A percentile compares a stretch with the other conserved stretches of the same genome.
These are phyloP conservation scores for Ophiostoma quercus DNA, from an alignment of 2,329 filamentous ascomycete species.

Conservation along the genomic window DNA sequence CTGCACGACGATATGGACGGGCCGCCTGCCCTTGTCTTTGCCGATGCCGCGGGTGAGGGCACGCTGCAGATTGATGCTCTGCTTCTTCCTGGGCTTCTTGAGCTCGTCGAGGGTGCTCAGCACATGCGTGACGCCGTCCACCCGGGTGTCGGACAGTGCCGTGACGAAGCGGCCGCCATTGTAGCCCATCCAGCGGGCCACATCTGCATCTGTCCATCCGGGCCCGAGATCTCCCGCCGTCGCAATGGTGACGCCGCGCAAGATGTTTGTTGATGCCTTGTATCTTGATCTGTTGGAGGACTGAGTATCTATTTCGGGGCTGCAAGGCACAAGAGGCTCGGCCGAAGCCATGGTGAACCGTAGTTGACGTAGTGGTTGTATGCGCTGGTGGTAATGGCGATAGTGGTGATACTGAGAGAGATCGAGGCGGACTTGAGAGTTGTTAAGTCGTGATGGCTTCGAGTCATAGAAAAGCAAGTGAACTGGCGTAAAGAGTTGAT, in stretches of 20 bases:
- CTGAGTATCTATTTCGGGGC: not conserved
- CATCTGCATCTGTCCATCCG: slow-evolving; percentile 46
- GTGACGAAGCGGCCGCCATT: slow-evolving; percentile 56
- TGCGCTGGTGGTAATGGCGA: not conserved
- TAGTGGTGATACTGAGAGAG: not conserved
- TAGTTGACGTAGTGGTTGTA: not conserved
- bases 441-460: not conserved
- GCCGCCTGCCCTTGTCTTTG: not conserved
- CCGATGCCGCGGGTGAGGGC: not conserved
- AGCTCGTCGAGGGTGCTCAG: slow-evolving; percentile 61
- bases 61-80: not conserved
- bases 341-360: not conserved
- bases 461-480: not conserved
- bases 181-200: slow-evolving; percentile 59
- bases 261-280: not conserved
- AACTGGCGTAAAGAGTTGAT: not conserved
- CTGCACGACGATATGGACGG: slow-evolving; percentile 39
- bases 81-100: slow-evolving; percentile 23
- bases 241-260: slow-evolving; percentile 39
- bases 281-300: not conserved
- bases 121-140: slow-evolving; percentile 60
- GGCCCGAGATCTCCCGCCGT: slow-evolving; percentile 53
- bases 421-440: not conserved
- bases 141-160: slow-evolving; percentile 37
- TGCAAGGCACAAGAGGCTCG: slow-evolving; percentile 1